Evolutionary conservation across 2,329 filamentous ascomycete genomes (phyloP), one percentile per base, ranked within the genome.

Genomic region (Rhinocladiella similis): DNA sequence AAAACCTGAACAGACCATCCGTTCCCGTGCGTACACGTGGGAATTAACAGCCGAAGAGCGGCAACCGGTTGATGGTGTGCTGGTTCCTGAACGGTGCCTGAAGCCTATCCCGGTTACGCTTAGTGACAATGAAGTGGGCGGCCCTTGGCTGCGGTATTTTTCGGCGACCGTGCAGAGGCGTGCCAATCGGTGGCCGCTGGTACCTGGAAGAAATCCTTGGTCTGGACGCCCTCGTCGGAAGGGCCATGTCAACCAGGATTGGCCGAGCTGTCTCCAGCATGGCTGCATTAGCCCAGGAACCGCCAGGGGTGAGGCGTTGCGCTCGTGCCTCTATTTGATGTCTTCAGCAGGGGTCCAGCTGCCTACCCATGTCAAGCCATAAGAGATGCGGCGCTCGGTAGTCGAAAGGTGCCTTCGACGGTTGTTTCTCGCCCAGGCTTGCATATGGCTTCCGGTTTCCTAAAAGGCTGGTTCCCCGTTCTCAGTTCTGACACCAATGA

Each of bases 211-310:
- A 13, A 35, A 43, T 46, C 22, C 39, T 27, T 29, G 57, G 29
- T 47, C 45, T 38, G 38, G 29, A 39, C n/a, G 36, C 42, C 56
- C 41, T 50, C 19, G 36, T 25, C 41, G 39, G 16, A 33, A 46
- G n/a, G 55, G 45, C 20, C 42, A 36, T 12, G 27, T 29, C 19
- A 47, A 53, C 50, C 53, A 47, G 53, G 52, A 48, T 53, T 47
- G 54, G 56, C 50, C 43, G 47, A 54, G 38, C 22, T 27, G 45
- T 35, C 27, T 33, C 43, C 47, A 27, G 49, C 38, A 27, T 46
- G 52, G 54, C 61, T 61, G 63, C 61, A 63, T 61, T 65, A 65
- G 63, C 27, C 29, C 51, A 47, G 49, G 50, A 41, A 52, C 51
- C 27, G 10, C 10, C 45, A 29, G 35, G 20, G 43, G 46, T 49